Evolutionary conservation across 2,329 filamentous ascomycete species (phyloP).

Genomic region (Apiospora arundinis): DNA sequence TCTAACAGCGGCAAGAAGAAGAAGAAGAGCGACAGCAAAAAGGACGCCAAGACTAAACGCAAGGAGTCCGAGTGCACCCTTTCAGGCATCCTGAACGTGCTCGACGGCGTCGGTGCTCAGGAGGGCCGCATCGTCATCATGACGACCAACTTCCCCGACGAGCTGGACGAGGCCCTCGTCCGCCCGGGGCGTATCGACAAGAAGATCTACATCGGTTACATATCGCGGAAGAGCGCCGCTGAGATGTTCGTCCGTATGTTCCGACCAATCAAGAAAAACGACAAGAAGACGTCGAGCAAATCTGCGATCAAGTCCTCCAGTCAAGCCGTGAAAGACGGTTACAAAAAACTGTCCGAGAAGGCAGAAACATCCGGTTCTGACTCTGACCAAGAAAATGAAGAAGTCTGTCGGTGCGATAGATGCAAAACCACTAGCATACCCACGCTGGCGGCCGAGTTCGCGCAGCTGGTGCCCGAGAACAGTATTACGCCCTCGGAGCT

Average conservation of each 20-base stretch:
- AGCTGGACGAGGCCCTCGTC: conserved; percentile 36
- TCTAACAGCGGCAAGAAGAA: neutral
- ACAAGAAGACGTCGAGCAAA: neutral
- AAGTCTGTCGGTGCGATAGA: neutral
- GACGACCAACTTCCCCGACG: conserved; percentile 38
- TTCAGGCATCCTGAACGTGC: conserved; percentile 63
- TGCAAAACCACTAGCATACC: conserved; percentile 22
- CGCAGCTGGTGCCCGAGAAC: conserved; percentile 40
- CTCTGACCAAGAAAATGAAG: too few species aligned
- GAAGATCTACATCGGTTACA: conserved; percentile 21
- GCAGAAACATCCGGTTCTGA: neutral
- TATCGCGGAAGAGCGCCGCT: conserved; percentile 17
- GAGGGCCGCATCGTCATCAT: conserved; percentile 39
- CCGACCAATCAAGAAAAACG: neutral
- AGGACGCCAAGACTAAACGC: neutral
- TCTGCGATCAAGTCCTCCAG: neutral
- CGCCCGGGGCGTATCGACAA: conserved; percentile 39
- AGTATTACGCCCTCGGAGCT: conserved; percentile 44
- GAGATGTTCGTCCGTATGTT: conserved; percentile 22
- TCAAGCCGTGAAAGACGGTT: neutral
- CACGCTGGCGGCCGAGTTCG: conserved; percentile 37
- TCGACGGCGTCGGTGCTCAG: conserved; percentile 52
- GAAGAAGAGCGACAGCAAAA: neutral
- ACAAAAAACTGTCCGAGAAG: neutral
- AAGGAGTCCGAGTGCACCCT: conserved; percentile 45